Conservation (phyloP, 2,329 filamentous ascomycete species). For the Talaromyces sp. region DNA sequence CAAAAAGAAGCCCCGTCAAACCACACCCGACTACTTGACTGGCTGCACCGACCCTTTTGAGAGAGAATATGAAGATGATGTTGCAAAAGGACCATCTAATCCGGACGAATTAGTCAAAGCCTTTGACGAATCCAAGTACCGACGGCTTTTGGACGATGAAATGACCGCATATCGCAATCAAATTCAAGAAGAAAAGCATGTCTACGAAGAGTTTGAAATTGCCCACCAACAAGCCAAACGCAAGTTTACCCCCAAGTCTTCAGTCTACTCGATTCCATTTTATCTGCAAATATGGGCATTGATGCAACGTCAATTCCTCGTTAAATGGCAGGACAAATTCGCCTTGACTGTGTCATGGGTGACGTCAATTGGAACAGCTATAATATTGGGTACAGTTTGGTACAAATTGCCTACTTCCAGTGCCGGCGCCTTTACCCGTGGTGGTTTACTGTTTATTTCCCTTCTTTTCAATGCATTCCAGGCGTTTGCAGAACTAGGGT, state of each 20-base stretch:
- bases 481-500: slow-evolving; percentile 71
- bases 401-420: slow-evolving; percentile 61
- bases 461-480: slow-evolving; percentile 85
- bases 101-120: slow-evolving; percentile 64
- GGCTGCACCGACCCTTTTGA: slow-evolving; percentile 82
- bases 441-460: slow-evolving; percentile 74
- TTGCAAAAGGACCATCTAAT: slow-evolving; percentile 63
- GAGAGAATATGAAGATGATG: slow-evolving; percentile 65
- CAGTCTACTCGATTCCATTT: slow-evolving; percentile 80
- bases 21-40: slow-evolving; percentile 76
- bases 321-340: slow-evolving; percentile 83
- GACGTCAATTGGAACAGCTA: slow-evolving; percentile 66
- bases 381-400: slow-evolving; percentile 77
- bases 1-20: slow-evolving; percentile 68
- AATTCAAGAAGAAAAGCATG: slow-evolving; percentile 60
- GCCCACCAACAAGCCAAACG: slow-evolving; percentile 55
- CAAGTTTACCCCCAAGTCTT: slow-evolving; percentile 63
- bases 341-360: slow-evolving; percentile 70
- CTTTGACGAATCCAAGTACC: slow-evolving; percentile 62
- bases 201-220: slow-evolving; percentile 62
- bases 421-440: slow-evolving; percentile 72
- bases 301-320: slow-evolving; percentile 76
- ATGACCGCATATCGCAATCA: slow-evolving; percentile 65
- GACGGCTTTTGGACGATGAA: slow-evolving; percentile 56
- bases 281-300: slow-evolving; percentile 77